A percentile compares a stretch with the other conserved stretches of the same genome.
These are phyloP conservation scores for Cadophora sp. DNA, from an alignment of 2,329 filamentous ascomycete species.

Conservation along the genomic window DNA sequence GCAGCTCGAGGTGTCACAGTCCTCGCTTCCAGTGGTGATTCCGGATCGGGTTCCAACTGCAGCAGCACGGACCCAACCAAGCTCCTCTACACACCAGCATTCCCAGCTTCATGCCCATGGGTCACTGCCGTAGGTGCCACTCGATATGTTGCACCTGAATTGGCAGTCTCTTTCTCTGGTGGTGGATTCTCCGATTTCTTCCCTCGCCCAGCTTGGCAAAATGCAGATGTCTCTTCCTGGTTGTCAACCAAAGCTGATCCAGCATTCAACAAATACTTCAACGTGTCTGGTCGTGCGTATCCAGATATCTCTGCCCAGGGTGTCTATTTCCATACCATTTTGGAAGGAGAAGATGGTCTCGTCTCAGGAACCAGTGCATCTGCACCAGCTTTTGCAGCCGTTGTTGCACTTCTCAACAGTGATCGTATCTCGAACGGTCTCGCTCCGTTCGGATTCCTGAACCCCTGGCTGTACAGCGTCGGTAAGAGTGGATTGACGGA, in stretches of 20 bases:
- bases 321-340: constrained; percentile 54
- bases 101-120: constrained; percentile 71
- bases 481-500: constrained; percentile 56
- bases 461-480: constrained; percentile 62
- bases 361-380: constrained; percentile 52
- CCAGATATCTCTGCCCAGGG: constrained; percentile 58
- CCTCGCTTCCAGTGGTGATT: constrained; percentile 64
- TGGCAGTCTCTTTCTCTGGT: constrained; percentile 44
- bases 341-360: constrained; percentile 21
- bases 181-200: constrained; percentile 61
- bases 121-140: constrained; percentile 68
- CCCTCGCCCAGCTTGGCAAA: constrained; percentile 52
- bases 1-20: constrained; percentile 67
- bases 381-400: constrained; percentile 61
- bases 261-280: constrained; percentile 49
- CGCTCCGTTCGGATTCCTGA: constrained; percentile 60
- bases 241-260: constrained; percentile 48
- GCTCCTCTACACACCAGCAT: constrained; percentile 59
- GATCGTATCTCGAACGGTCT: constrained; percentile 39
- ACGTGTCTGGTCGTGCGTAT: constrained; percentile 55
- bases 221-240: constrained; percentile 49
- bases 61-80: constrained; percentile 64
- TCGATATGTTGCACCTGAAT: constrained; percentile 28
- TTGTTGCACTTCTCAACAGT: constrained; percentile 68
- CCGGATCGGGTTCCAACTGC: constrained; percentile 57